A percentile compares a stretch with the other conserved stretches of the same genome.
Conservation (phyloP, 352 stramenopile genomes). For the Globisporangium lucens region DNA sequence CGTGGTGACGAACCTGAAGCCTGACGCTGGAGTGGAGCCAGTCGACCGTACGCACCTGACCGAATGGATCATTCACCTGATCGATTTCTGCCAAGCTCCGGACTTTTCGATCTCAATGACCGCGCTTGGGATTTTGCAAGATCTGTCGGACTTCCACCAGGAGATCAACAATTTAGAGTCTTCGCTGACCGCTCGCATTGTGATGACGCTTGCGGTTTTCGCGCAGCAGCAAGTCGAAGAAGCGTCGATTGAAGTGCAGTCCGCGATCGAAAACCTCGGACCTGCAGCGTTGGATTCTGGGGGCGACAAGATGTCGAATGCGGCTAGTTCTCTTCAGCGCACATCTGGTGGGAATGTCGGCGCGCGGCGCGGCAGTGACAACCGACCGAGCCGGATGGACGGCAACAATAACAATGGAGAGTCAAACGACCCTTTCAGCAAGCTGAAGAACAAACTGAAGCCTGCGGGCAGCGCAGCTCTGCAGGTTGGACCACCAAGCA, state of each 20-base stretch:
- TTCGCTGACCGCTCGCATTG: constrained; percentile 68
- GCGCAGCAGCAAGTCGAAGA: constrained; percentile 87
- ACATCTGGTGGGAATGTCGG: constrained; percentile 17
- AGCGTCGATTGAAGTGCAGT: constrained; percentile 82
- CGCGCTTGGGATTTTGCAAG: constrained; percentile 72
- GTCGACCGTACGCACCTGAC: constrained; percentile 50
- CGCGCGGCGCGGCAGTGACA: constrained; percentile 44
- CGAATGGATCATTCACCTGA: constrained; percentile 77
- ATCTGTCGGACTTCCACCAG: constrained; percentile 73
- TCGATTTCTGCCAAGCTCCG: constrained; percentile 72
- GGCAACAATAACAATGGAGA: constrained; percentile 26
- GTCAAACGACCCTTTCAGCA: constrained; percentile 53
- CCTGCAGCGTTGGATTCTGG: constrained; percentile 4
- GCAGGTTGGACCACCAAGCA: background rate
- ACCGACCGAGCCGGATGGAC: constrained; percentile 43
- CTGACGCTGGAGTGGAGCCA: constrained; percentile 22
- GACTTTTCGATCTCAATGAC: constrained; percentile 81
- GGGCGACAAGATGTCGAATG: constrained; percentile 26
- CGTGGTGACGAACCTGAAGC: constrained; percentile 62
- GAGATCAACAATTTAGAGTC: constrained; percentile 68
- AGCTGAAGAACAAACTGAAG: constrained; percentile 73
- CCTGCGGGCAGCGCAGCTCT: constrained; percentile 13
- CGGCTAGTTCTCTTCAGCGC: constrained; percentile 20
- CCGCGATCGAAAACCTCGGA: constrained; percentile 60
- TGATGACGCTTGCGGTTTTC: constrained; percentile 85